Evolutionary conservation across 2,329 filamentous ascomycete species (phyloP), one percentile per base, ranked within the genome.

Genomic region (Hysterium pulicare): DNA sequence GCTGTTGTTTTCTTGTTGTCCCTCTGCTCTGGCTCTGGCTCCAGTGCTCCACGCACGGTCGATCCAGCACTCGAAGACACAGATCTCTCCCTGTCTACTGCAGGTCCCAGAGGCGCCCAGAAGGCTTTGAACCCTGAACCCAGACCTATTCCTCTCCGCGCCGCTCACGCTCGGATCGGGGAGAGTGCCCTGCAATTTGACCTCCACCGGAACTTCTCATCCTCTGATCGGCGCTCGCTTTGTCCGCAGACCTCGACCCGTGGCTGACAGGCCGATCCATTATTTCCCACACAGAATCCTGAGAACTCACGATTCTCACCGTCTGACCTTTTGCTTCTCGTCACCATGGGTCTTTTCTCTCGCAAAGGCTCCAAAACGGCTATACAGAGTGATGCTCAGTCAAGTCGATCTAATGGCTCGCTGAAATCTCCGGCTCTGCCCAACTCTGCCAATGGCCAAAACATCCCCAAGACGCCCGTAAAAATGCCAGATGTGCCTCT

Each of bases 401-500:
- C 67, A 26, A 67, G 68, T 54, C 62, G 53, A 44, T 71, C 71
- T 47, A 77, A 71, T 57, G 70, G 70, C 45, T 76, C 73, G 9
- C 59, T 77, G 48, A 74, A 70, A 53, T 76, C 74, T 9, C 74
- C 76, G 41, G 67, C 52, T 70, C 70, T 45, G 68, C 75, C 50
- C 44, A 62, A 67, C 37, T 64, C 66, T 21, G 50, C 51, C 57
- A 67, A 59, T 58, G 69, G 56, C 58, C 67, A 10, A 48, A 47
- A 22, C 48, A 38, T 47, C 37, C 65, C 62, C 43, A 58, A 62
- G 53, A 48, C 48, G 23, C 59, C 58, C 42, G 59, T 59, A 47
- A 60, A 74, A 45, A 78, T 90, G 53, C 82, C 85, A 54, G 87
- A 90, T 67, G 77, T 94, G 58, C 81, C 89, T 50, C 79, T 97